Evolutionary conservation across 2,329 filamentous ascomycete species (phyloP).

Genomic region (Monilinia aucupariae): DNA sequence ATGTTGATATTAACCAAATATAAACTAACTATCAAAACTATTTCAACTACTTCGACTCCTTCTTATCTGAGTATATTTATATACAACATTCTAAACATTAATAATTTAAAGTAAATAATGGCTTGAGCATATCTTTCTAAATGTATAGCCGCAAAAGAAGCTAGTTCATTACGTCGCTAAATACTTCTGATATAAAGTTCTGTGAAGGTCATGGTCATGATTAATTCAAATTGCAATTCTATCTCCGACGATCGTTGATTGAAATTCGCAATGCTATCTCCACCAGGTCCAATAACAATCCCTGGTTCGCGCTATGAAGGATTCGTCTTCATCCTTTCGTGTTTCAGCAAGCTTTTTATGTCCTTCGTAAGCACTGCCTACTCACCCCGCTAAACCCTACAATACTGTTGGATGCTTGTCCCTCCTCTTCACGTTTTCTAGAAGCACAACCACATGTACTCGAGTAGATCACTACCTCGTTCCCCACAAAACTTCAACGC

Average conservation of each 20-base stretch:
- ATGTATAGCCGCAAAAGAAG: too few relatives aligned
- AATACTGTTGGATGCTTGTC: constrained; percentile 38
- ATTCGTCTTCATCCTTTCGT: not conserved
- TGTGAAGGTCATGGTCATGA: not conserved
- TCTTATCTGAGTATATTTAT: too few relatives aligned
- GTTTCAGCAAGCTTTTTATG: not conserved
- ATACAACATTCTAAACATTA: too few relatives aligned
- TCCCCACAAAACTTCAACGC: constrained; percentile 20
- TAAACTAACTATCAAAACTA: too few relatives aligned
- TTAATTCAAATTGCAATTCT: not conserved
- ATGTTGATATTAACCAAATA: too few relatives aligned
- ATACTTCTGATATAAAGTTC: too few relatives aligned
- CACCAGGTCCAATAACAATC: not conserved
- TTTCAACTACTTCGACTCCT: too few relatives aligned
- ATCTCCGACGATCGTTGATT: too few relatives aligned
- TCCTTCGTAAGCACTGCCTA: constrained; percentile 34
- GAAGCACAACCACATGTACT: constrained; percentile 14
- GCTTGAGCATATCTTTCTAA: too few relatives aligned
- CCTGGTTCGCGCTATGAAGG: not conserved
- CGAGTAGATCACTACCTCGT: not conserved
- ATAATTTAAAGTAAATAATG: too few relatives aligned
- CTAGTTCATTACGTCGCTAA: too few relatives aligned
- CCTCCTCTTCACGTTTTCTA: constrained; percentile 33
- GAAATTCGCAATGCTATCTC: not conserved
- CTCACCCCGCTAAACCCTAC: constrained; percentile 36